Conservation (phyloP, 306 rosid species). For the Macrotyloma uniflorum region DNA sequence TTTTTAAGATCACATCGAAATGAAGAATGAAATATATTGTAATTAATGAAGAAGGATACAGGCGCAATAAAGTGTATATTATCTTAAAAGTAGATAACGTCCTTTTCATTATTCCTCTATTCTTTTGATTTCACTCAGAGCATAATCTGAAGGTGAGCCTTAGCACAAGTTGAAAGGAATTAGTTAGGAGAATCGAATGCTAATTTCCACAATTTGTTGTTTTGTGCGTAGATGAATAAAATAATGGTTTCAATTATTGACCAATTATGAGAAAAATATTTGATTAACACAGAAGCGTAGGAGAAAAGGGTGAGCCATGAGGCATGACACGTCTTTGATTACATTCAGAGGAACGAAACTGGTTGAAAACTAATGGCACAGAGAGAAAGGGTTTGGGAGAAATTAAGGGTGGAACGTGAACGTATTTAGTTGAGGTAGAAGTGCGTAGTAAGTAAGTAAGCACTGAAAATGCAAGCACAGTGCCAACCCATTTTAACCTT, state of each 20-base stretch:
- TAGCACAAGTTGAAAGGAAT: not conserved
- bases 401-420: conserved; percentile 12
- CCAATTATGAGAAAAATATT: too few species aligned
- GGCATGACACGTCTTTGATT: not conserved
- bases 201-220: not conserved
- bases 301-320: too few species aligned
- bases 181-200: not conserved
- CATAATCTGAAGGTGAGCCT: not conserved
- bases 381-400: not conserved
- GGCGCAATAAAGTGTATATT: not conserved
- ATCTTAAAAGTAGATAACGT: not conserved
- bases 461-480: conserved; percentile 23
- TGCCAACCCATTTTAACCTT: conserved; percentile 29
- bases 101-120: not conserved
- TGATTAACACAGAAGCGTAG: too few species aligned
- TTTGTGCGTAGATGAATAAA: not conserved
- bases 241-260: not conserved
- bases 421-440: conserved; percentile 26
- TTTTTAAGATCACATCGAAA: not conserved
- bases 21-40: not conserved
- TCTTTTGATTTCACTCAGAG: not conserved
- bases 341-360: not conserved
- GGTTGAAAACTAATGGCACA: not conserved
- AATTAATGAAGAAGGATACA: not conserved
- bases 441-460: not conserved